Evolutionary conservation across 2,329 filamentous ascomycete species (phyloP), one percentile per base, ranked within the genome.

Genomic region (Metarhizium album): DNA sequence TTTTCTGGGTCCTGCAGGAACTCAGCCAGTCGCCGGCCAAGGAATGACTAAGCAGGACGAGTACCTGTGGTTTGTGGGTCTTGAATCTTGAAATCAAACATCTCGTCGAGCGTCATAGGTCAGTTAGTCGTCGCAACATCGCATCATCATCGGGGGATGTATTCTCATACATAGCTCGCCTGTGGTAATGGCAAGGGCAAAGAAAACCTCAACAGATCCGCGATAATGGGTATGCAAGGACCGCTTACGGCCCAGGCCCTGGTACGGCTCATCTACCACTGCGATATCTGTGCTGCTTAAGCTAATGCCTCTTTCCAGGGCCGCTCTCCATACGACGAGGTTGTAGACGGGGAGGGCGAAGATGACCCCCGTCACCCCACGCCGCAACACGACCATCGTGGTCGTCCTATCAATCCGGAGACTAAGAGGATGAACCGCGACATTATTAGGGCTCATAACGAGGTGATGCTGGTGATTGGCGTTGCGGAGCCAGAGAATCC

Each of bases 391-490:
- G 78, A 82, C 55, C 69, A 71, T 40, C 72, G 75, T 33, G 79
- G 79, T 14, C 75, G 78, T 9, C 75, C 79, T 3, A 58, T 78
- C 47, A 82, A 82, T 55, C 70, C 70, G 0, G 71, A 74, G 48
- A 80, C 76, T 1, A 77, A 74, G 58, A 67, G 68, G 13, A 72
- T 79, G 54, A 80, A 80, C 55, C 71, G 74, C 46, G 74, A 79
- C 52, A 73, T 81, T 31, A 76, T 82, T 24, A 71, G 79, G 48
- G 74, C 79, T 9, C 79, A 82, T 58, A 82, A 82, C 55, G 78
- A 82, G 55, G 79, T 82, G 3, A 82, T 82, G 79, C 70, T 74
- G 18, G 77, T 80, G 9, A 82, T 82, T 38, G 79, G 79, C 4
- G 79, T 82, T 4, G 79, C 78, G 8, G 79, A 82, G 57, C 75